These are phyloP conservation scores for Neurospora africana DNA, from an alignment of 495 filamentous ascomycete genomes.

Conservation along the genomic window DNA sequence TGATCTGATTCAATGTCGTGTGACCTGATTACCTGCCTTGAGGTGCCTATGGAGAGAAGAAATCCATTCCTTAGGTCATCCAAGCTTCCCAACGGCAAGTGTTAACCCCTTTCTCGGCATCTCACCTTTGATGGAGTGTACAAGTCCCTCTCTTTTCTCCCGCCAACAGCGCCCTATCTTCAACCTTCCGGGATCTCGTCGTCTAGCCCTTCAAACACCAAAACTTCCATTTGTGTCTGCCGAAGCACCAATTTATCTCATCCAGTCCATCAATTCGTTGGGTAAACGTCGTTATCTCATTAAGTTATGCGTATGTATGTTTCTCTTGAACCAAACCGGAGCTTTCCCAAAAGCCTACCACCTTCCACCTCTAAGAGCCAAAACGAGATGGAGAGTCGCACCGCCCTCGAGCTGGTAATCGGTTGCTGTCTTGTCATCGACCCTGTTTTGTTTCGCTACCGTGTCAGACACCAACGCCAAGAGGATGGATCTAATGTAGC, in stretches of 20 bases:
- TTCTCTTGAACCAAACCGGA: not conserved
- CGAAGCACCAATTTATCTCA: not conserved
- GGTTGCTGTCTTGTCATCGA: conserved; percentile 75
- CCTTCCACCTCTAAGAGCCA: conserved; percentile 75
- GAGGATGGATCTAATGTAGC: not conserved
- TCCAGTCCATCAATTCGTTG: not conserved
- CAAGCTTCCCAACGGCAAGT: not conserved
- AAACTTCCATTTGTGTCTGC: not conserved
- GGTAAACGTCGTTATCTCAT: not conserved
- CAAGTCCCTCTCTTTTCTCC: not conserved
- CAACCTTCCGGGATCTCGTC: not conserved
- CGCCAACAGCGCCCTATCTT: not conserved
- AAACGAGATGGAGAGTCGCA: conserved; percentile 86
- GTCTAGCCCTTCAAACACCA: not conserved
- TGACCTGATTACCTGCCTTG: not conserved
- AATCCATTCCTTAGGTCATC: not conserved
- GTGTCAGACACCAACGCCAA: not conserved
- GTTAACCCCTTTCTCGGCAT: not conserved
- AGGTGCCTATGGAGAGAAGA: not conserved
- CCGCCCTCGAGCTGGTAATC: conserved; percentile 89
- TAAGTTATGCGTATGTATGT: not conserved
- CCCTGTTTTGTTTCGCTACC: conserved; percentile 42
- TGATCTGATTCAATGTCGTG: not conserved
- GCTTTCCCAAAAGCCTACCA: not conserved
- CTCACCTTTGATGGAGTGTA: not conserved